These are phyloP conservation scores for Solanum habrochaites DNA, from an alignment of 257 asterid genomes.

Conservation along the genomic window DNA sequence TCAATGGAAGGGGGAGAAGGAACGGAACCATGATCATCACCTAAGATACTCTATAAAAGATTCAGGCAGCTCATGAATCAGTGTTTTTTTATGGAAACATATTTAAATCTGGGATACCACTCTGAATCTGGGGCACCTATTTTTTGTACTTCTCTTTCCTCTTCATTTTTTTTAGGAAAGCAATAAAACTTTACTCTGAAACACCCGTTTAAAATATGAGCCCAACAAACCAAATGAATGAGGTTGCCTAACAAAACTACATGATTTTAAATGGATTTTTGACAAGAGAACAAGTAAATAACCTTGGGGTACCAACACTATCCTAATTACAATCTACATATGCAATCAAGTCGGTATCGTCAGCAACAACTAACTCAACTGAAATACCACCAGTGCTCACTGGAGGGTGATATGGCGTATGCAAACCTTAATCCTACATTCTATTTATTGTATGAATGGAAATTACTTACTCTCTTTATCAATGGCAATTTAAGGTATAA, in stretches of 20 bases:
- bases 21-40: conserved; percentile 61
- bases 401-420: not conserved
- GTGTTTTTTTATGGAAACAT: conserved; percentile 52
- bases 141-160: conserved; percentile 67
- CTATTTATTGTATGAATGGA: not conserved
- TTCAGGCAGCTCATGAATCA: conserved; percentile 60
- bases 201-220: not conserved
- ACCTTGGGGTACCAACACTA: not conserved
- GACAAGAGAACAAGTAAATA: not conserved
- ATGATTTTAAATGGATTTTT: not conserved
- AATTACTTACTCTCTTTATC: not conserved
- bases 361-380: not conserved
- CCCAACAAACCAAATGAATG: not conserved
- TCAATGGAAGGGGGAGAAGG: conserved; percentile 63
- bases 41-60: conserved; percentile 57
- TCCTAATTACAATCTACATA: not conserved
- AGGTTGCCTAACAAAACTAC: not conserved
- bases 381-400: not conserved
- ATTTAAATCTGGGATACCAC: conserved; percentile 80
- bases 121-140: conserved; percentile 84
- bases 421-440: not conserved
- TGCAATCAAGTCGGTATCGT: not conserved
- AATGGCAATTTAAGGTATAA: not conserved
- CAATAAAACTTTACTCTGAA: not conserved
- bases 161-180: conserved; percentile 26